Base-by-base conservation (phyloP, 148 eudicot species). In the Simmondsia chinensis region DNA sequence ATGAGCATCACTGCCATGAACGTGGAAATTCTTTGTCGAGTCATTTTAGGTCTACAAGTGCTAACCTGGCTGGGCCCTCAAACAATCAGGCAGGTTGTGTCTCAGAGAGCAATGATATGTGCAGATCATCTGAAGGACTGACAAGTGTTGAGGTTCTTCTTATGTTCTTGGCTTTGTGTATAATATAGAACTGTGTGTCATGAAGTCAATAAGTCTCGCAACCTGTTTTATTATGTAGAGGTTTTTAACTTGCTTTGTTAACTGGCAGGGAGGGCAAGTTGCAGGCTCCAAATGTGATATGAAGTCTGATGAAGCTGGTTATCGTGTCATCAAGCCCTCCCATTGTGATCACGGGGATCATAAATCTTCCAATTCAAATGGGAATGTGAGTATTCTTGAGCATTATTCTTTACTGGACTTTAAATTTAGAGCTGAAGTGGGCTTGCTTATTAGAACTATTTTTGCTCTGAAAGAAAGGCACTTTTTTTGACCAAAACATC, bases 231-330 rank as follows among this genome's bases (percentile, higher is more conserved):
- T 56, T 21, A 56, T 50, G n/a, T n/a, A n/a, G 14, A 27, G 59
- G 43, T 34, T 57, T 30, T 67, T 66, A 65, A 71, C 71, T 52
- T 57, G 26, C 34, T 70, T 64, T 50, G 63, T 57, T 75, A 24
- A 54, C 53, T 19, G 58, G 55, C 82, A 85, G 95, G 86, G 53
- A 46, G 72, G 34, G 35, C 56, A 65, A 40, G 33, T 46, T 20
- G 37, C 28, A 39, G 52, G 28, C 53, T 41, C 37, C 16, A 45
- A 68, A 37, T 25, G 22, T 36, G 37, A 63, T 15, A 19, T 37
- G 33, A 61, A 54, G 52, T 44, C 22, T 4, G 53, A 38, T 54
- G 61, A 55, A 30, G 54, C 71, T 59, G 66, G 34, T 41, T 61
- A 12, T 39, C 32, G 53, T 41, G 54, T 56, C 48, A 11, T 34